Evolutionary conservation across 1,284 basidiomycete genomes (phyloP).

Genomic region (Microbotryum silenes-acaulis): DNA sequence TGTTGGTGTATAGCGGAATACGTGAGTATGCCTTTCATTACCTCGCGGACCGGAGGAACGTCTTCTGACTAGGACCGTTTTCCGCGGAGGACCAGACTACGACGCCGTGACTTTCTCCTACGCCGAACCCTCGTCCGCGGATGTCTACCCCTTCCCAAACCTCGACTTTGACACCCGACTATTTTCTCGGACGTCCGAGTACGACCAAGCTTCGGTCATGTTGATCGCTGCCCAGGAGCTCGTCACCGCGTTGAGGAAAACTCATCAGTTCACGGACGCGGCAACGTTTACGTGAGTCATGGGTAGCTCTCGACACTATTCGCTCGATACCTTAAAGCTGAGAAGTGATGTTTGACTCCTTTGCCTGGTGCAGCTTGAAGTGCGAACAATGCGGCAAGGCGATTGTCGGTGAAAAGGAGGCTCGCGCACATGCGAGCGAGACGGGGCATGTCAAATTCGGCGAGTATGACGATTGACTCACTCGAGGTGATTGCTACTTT

Average conservation of each 20-base stretch:
- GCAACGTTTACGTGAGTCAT: constrained; percentile 55
- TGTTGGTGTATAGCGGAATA: constrained; percentile 84
- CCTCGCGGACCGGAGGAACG: neutral
- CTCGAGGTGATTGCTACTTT: no score
- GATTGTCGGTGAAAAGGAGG: constrained; percentile 85
- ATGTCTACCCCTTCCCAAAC: constrained; percentile 29
- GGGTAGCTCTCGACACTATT: neutral
- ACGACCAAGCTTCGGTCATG: constrained; percentile 41
- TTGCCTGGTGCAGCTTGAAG: constrained; percentile 10
- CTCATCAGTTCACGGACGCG: constrained; percentile 81
- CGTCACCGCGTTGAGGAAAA: constrained; percentile 60
- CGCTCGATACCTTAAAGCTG: no score
- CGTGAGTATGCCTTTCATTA: constrained; percentile 42
- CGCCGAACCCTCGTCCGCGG: constrained; percentile 54
- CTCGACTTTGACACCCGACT: constrained; percentile 79
- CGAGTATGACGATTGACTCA: constrained; percentile 53
- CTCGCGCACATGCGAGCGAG: constrained; percentile 70
- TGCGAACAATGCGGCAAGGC: constrained; percentile 49
- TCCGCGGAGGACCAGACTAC: constrained; percentile 45
- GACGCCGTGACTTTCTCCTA: constrained; percentile 80
- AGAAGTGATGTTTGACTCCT: no score
- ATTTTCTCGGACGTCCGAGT: constrained; percentile 55
- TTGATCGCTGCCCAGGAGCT: constrained; percentile 62
- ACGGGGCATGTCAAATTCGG: constrained; percentile 84
- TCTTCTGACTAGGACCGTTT: neutral